Base-by-base conservation (phyloP, 2,329 filamentous ascomycete species). In the Botrytis fabae region DNA sequence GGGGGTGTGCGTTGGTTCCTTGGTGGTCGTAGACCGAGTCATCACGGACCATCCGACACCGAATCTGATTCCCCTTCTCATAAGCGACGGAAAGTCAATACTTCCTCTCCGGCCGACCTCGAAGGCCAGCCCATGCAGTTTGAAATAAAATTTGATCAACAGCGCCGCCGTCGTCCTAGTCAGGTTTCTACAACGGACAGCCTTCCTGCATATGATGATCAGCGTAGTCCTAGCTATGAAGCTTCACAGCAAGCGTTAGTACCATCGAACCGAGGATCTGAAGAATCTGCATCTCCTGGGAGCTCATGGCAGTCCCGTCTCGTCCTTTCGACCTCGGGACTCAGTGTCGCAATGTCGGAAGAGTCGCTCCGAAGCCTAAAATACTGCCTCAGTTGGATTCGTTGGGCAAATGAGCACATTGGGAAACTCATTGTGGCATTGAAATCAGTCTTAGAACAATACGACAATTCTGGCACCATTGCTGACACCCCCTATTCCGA, bases 341-440 rank as follows among this genome's bases (percentile, higher is more conserved):
- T 98, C 0, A 94, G 94, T 75, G 91, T 97, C 25, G 94, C 96
- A 1, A 94, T 99, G 87, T 97, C 92, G 78, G 92, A 97, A 28
- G 92, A 96, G 79, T 97, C 93, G 35, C 84, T 98, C 14, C 89
- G 91, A 69, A 96, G 92, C 75, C 84, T 99, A 60, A 94, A 93
- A 78, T 95, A 94, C 78, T 98, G 95, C 76, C 84, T 98, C 2
- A 87, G 88, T 38, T 93, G 94, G 86, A 85, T 98, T 64, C 88
- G 91, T 40, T 92, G 91, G 87, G 93, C 93, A 2, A 97, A 97
- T 75, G 90, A 89, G 10, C 93, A 94, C 80, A 90, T 98, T 73
- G 90, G 91, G 64, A 90, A 90, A 65, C 88, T 94, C 0, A 93
- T 97, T 75, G 85, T 87, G 25, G 91, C 91, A 4, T 83, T 98